Evolutionary conservation across 2,329 filamentous ascomycete genomes (phyloP), one percentile per base, ranked within the genome.

Genomic region (Talaromyces sp.): DNA sequence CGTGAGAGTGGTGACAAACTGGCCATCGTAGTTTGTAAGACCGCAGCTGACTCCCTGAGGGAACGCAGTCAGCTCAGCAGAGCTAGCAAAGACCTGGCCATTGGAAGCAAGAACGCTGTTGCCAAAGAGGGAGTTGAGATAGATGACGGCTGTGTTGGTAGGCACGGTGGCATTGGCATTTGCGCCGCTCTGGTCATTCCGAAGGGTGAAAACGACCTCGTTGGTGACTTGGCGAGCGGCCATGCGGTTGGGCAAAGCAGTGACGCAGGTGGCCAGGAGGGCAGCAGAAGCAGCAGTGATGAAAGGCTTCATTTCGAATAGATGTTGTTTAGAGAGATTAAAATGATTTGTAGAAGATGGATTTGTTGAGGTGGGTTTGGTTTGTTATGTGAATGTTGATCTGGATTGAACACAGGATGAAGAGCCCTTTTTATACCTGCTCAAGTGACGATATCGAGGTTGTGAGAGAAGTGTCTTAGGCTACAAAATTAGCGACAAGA

Each of bases 271-370:
- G 49, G 54, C 58, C 4, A 60, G 46, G 54, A 60, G 46, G 31
- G 54, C 54, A 32, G 56, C 52, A 35, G 58, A 56, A n/a, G 31
- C 32, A 32, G 46, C 46, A 32, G 46, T 8, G 13, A 53, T 26
- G 27, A 46, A 56, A 21, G 49, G 57, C 53, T 56, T 60, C 58
- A 60, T 60, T 41, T 60, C 57, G 54, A 53, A 52, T 52, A 21
- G 21, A 46, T 24, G 19, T 13, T 24, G 19, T 13, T 24, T 46
- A 9, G 11, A 21, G n/a, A 24, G 11, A 1, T 13, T 24, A 11
- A 43, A 19, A 9, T 2, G n/a, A 1, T 46, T 46, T 24, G 43
- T 46, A 38, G 17, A 38, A n/a, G 13, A n/a, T 38, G 35, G 7
- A 4, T n/a, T 38, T 38, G 14, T 38, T 38, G 35, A 21, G n/a